A percentile compares a stretch with the other conserved stretches of the same genome.
Evolutionary conservation across 805 yeast genomes (phyloP).

Genomic region (Candida michaelii): DNA sequence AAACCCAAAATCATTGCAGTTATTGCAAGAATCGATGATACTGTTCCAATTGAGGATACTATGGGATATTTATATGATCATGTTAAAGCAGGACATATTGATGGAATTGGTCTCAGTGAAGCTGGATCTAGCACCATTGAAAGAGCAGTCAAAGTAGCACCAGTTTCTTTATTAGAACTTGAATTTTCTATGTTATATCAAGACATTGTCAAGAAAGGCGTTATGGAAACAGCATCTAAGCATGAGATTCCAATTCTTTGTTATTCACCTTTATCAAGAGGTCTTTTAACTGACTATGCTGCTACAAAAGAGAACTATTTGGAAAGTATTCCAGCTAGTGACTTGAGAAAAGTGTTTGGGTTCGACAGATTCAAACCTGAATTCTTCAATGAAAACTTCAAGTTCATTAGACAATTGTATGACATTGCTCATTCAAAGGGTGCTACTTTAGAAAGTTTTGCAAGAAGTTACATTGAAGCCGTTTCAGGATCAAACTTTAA

Average conservation of each 20-base stretch:
- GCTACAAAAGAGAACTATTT: slow-evolving; percentile 47
- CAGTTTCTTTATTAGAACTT: slow-evolving; percentile 69
- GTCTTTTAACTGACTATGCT: slow-evolving; percentile 62
- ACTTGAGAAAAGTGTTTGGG: neutral
- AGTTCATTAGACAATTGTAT: slow-evolving; percentile 45
- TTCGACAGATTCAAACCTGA: slow-evolving; percentile 54
- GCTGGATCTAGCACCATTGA: slow-evolving; percentile 60
- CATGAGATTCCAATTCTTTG: slow-evolving; percentile 66
- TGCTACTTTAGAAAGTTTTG: neutral
- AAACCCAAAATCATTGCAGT: slow-evolving; percentile 54
- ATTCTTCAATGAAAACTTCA: slow-evolving; percentile 52
- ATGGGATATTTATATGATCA: slow-evolving; percentile 55
- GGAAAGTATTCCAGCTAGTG: neutral
- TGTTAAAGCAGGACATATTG: slow-evolving; percentile 63
- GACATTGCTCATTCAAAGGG: slow-evolving; percentile 1
- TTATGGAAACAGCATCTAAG: slow-evolving; percentile 57
- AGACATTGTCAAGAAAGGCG: slow-evolving; percentile 62
- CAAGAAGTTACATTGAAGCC: slow-evolving; percentile 45
- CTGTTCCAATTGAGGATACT: slow-evolving; percentile 57
- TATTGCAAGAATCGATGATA: slow-evolving; percentile 66
- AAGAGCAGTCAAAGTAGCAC: slow-evolving; percentile 55
- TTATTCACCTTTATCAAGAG: slow-evolving; percentile 83
- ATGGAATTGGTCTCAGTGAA: slow-evolving; percentile 75
- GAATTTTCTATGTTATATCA: slow-evolving; percentile 74
- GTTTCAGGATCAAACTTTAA: slow-evolving; percentile 60